Conservation (phyloP, 805 yeast species). For the Blastobotrys muscicola region DNA sequence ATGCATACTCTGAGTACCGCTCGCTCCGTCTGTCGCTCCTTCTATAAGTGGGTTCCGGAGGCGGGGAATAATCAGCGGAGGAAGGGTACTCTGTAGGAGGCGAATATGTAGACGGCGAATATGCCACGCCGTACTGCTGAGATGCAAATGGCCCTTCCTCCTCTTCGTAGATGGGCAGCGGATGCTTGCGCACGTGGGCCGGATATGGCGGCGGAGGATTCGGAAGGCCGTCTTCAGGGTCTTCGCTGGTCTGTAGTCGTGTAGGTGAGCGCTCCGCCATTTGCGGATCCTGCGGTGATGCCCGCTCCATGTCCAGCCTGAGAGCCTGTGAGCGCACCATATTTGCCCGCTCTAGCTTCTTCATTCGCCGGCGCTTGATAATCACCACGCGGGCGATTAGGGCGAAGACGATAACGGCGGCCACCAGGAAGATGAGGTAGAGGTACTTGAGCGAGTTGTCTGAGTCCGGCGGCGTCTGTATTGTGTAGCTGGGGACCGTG, state of each 20-base stretch:
- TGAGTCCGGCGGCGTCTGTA: conserved; percentile 1
- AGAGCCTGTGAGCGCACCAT: conserved; percentile 15
- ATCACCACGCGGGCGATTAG: conserved; percentile 11
- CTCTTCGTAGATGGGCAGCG: neutral
- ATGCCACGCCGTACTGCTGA: too few species aligned
- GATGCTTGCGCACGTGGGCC: neutral
- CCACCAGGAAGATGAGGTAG: conserved; percentile 15
- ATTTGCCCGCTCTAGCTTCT: conserved; percentile 7
- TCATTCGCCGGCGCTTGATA: conserved; percentile 14
- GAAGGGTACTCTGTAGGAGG: too few species aligned
- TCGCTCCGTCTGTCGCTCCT: too few species aligned
- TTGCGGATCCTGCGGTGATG: neutral
- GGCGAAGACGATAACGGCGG: conserved; percentile 13
- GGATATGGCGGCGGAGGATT: conserved; percentile 6
- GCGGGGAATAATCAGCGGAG: too few species aligned
- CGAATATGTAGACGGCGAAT: too few species aligned
- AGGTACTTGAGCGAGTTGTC: conserved; percentile 13
- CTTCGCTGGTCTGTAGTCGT: neutral
- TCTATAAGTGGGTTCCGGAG: too few species aligned
- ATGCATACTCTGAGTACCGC: too few species aligned
- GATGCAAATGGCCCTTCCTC: too few species aligned
- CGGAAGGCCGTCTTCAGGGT: conserved; percentile 1
- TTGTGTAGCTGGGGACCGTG: conserved; percentile 9
- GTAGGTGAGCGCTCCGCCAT: neutral
- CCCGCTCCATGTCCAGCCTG: conserved; percentile 12